Evolutionary conservation across 2,329 filamentous ascomycete species (phyloP).

Genomic region (Alternaria brassicae): DNA sequence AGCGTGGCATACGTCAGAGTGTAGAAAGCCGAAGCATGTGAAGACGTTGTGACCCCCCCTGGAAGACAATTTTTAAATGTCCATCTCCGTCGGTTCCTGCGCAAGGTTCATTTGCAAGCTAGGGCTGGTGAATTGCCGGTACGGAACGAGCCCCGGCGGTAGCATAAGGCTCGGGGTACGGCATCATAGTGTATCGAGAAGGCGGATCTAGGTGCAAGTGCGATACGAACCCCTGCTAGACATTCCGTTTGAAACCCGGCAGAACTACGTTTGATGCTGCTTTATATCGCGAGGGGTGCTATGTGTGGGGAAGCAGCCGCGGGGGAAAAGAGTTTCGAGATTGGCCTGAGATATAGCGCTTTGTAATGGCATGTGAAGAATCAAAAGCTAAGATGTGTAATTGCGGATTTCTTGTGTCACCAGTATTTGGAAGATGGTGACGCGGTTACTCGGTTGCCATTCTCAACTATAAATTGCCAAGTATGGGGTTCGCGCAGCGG

Average conservation of each 20-base stretch:
- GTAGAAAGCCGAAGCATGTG: not conserved
- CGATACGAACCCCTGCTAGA: not conserved
- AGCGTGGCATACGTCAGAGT: not conserved
- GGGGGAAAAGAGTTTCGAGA: conserved; percentile 4
- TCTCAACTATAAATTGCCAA: not conserved
- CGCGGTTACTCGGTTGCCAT: not conserved
- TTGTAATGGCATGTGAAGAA: not conserved
- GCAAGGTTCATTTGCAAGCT: not conserved
- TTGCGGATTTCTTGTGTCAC: not conserved
- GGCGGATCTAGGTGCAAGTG: not conserved
- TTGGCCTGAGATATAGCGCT: not conserved
- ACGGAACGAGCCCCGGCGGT: conserved; percentile 1
- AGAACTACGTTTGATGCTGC: not conserved
- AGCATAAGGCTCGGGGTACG: not conserved
- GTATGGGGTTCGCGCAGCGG: not conserved
- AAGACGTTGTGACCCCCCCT: not conserved
- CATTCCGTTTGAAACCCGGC: not conserved
- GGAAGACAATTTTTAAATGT: not conserved
- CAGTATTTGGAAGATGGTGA: not conserved
- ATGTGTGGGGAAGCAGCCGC: not conserved
- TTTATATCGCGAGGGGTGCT: not conserved
- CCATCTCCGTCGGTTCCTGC: not conserved
- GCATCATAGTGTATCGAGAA: not conserved
- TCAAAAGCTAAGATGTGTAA: not conserved
- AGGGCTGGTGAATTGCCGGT: not conserved